These are phyloP conservation scores for Chlamydomonas sp. DNA, from an alignment of 139 green algal species.

Conservation along the genomic window DNA sequence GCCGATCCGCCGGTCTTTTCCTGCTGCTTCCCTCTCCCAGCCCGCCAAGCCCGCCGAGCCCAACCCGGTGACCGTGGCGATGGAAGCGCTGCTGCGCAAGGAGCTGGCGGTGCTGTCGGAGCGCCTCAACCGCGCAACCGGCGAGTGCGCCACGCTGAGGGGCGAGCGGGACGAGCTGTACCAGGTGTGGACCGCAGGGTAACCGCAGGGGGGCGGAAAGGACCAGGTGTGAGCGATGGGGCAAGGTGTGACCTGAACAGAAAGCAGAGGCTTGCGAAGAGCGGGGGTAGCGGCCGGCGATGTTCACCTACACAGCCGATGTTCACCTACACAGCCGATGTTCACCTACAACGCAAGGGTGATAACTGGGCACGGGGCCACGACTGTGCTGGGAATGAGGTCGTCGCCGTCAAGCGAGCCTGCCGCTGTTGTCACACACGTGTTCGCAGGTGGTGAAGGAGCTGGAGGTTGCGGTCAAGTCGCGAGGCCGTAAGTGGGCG, in stretches of 20 bases:
- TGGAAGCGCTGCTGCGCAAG: conserved; percentile 44
- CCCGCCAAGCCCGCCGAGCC: too few species aligned
- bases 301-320: background rate
- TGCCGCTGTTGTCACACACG: background rate
- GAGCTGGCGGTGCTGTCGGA: conserved; percentile 42
- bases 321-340: background rate
- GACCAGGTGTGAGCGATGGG: background rate
- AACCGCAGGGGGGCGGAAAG: too few species aligned
- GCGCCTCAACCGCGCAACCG: conserved; percentile 31
- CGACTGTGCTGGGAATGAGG: too few species aligned
- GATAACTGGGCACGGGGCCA: too few species aligned
- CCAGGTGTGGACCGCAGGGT: background rate
- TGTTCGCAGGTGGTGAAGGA: conserved; percentile 17
- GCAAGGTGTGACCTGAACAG: background rate
- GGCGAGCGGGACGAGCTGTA: conserved; percentile 47
- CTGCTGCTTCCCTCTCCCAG: too few species aligned
- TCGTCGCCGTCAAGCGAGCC: too few species aligned
- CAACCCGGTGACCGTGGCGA: conserved; percentile 10
- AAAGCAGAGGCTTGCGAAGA: background rate
- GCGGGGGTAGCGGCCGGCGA: background rate
- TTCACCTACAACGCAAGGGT: background rate
- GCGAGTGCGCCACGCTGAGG: conserved; percentile 35
- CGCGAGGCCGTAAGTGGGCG: background rate
- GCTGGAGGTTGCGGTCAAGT: conserved; percentile 3
- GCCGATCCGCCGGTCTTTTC: too few species aligned